Conservation (phyloP, 2,329 filamentous ascomycete genomes). For the Fusarium humuli region DNA sequence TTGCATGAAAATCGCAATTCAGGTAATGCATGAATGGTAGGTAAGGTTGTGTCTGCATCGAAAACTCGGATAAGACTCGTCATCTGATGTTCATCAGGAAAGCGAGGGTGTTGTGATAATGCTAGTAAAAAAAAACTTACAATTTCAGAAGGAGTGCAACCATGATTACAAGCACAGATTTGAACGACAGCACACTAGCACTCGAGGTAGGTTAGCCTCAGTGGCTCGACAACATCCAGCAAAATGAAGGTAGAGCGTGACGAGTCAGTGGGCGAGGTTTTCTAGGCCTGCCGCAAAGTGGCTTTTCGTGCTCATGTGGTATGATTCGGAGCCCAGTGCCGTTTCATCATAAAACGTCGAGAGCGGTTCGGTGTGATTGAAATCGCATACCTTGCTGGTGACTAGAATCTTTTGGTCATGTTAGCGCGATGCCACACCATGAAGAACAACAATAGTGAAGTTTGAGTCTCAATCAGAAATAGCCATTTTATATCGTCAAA, state of each 20-base stretch:
- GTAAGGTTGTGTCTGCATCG: slow-evolving; percentile 74
- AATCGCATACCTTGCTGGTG: slow-evolving; percentile 52
- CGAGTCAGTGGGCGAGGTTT: slow-evolving; percentile 98
- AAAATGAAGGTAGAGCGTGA: slow-evolving; percentile 24
- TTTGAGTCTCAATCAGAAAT: slow-evolving; percentile 72
- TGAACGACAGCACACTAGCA: slow-evolving; percentile 25
- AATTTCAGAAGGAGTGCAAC: background rate
- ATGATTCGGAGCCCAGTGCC: slow-evolving; percentile 95
- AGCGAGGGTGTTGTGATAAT: slow-evolving; percentile 41
- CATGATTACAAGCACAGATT: background rate
- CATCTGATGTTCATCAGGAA: slow-evolving; percentile 68
- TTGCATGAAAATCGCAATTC: slow-evolving; percentile 45
- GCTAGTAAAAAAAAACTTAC: slow-evolving; percentile 26
- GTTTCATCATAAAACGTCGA: slow-evolving; percentile 76
- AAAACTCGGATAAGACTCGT: slow-evolving; percentile 82
- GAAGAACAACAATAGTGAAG: slow-evolving; percentile 17
- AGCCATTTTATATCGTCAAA: slow-evolving; percentile 89
- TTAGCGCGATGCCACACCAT: slow-evolving; percentile 48
- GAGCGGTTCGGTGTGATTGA: slow-evolving; percentile 24
- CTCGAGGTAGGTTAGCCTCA: slow-evolving; percentile 41
- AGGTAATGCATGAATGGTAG: slow-evolving; percentile 79
- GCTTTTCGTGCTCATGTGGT: slow-evolving; percentile 81
- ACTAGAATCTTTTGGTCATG: slow-evolving; percentile 34
- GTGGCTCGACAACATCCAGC: slow-evolving; percentile 15
- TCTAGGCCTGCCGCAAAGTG: slow-evolving; percentile 98